Evolutionary conservation across 1,284 basidiomycete genomes (phyloP).

Genomic region (Albatrellus sp.): DNA sequence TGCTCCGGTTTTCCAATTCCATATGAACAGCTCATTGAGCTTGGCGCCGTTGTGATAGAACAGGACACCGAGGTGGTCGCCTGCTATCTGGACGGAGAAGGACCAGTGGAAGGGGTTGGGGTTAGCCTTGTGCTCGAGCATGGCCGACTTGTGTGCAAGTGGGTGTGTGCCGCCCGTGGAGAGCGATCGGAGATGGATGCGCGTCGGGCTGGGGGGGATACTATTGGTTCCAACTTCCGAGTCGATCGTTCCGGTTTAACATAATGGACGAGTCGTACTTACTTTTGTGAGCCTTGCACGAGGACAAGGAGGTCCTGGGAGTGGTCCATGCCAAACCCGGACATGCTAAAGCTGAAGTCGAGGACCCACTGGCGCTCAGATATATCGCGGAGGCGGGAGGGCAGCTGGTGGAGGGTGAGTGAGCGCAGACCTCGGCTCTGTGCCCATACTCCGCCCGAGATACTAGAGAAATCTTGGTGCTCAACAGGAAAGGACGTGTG

Average conservation of each 20-base stretch:
- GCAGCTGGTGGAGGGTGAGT: not conserved
- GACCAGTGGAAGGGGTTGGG: not conserved
- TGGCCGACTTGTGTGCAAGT: conserved; percentile 1
- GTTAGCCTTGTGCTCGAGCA: too few relatives aligned
- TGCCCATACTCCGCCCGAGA: too few relatives aligned
- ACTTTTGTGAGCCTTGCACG: not conserved
- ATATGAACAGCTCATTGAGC: not conserved
- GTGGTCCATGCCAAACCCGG: conserved; percentile 1
- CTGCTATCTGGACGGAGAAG: not conserved
- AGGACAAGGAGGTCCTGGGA: conserved; percentile 7
- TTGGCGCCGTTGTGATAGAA: not conserved
- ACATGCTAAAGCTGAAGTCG: not conserved
- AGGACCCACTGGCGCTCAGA: not conserved
- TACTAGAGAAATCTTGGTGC: too few relatives aligned
- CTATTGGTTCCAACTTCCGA: too few relatives aligned
- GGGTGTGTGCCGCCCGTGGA: conserved; percentile 5
- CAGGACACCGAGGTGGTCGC: not conserved
- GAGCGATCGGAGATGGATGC: conserved; percentile 3
- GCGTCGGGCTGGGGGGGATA: not conserved
- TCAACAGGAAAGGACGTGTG: too few relatives aligned
- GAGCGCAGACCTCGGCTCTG: too few relatives aligned
- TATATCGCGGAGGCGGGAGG: not conserved
- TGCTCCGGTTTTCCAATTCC: conserved; percentile 5
- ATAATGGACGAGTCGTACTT: not conserved
- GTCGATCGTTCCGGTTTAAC: too few relatives aligned